Evolutionary conservation across 1,139 yeast genomes (phyloP), one percentile per base, ranked within the genome.

Genomic region (Pichia sp.): DNA sequence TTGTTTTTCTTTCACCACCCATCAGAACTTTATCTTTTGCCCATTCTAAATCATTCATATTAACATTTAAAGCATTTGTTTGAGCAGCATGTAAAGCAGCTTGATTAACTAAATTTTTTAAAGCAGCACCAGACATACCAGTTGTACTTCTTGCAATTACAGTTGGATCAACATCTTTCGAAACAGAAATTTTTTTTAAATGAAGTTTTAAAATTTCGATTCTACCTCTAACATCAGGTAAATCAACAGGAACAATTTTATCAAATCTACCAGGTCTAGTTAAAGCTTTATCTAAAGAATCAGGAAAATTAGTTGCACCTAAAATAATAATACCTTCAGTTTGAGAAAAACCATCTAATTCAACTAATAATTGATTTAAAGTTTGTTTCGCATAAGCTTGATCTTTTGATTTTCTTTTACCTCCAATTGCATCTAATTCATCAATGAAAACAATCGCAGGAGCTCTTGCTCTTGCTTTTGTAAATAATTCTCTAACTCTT

Each of bases 231-330:
- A 94, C 97, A 69, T 94, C 99, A 4, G 99, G 99, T 56, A 94
- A 76, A 54, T 90, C 97, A 41, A 94, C 98, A 60, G 86, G 82
- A 30, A 94, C 97, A 61, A 87, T 85, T 69, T 92, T 92, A 69
- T 94, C 99, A 64, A 94, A 94, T 68, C 99, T 80, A 37, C 99
- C 98, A 7, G 99, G 99, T 70, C 99, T 83, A 1, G 97, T 90
- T 59, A 94, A 76, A 1, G 99, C 99, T 67, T 90, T 89, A 69
- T 92, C 99, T 53, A 92, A 76, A 52, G 95, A 81, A 67, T 94
- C 97, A 9, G 98, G 98, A 75, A 92, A 92, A 71, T 92, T 92
- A 6, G 99, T 92, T 5, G 98, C 98, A 58, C 97, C 98, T 63
- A 92, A 90, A 64, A 92, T 88, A 55, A 94, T 89, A 50, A 94